Evolutionary conservation across 768 basidiomycete species (phyloP), one percentile per base, ranked within the genome.

Genomic region (Amanita phalloides): DNA sequence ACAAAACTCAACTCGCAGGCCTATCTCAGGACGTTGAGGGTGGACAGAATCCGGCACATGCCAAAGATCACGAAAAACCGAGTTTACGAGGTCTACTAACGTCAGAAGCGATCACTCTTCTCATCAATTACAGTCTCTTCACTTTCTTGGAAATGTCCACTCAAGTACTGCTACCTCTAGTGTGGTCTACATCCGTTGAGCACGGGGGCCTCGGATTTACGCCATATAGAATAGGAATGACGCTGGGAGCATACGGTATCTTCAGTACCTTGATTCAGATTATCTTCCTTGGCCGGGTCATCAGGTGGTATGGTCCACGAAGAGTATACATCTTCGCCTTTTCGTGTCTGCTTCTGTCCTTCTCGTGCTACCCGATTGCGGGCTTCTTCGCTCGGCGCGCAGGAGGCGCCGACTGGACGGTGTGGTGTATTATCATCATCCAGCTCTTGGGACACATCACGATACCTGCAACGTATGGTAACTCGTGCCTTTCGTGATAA

Each of bases 201-300:
- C 62, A 73, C 3, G 82, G 82, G 13, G 82, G 81, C 0, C 71
- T 83, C 23, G 79, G 78, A 9, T 64, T 81, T 33, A 61, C 70
- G 25, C 30, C 30, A 30, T 30, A 30, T 30, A 30, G 30, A 30
- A 30, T 30, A 30, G 30, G 30, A 9, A 30, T 30, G 30, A 30
- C 30, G 30, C 9, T 30, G 30, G 30, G 30, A 30, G 30, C 30
- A 8, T 30, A 8, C 8, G 30, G 30, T 9, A 30, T 3, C 30
- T 30, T 30, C 30, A 30, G 30, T 30, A 30, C 30, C 9, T 8
- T 30, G 30, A 30, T 30, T 30, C 30, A 30, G 3, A 9, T 30
- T 30, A 30, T 7, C 30, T 30, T 30, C 30, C 30, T 30, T 8
- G 30, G 30, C 30, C 30, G 30, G 30, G 30, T 30, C 30, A 30